Conservation (phyloP, 352 stramenopile genomes). For the Elongisporangium undulatum region DNA sequence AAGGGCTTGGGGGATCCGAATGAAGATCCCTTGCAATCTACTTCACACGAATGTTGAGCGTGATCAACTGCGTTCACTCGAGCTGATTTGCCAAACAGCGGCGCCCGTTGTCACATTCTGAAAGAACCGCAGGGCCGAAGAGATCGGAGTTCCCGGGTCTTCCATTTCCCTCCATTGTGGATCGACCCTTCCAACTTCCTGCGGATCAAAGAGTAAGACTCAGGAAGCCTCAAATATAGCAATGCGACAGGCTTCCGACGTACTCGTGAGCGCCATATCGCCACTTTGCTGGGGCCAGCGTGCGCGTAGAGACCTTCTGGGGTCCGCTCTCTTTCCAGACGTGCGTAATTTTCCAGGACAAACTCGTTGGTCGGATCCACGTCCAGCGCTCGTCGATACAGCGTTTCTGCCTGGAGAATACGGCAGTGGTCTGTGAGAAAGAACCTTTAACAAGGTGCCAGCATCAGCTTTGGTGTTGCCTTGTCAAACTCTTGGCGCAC, state of each 20-base stretch:
- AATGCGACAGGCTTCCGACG: conserved; percentile 1
- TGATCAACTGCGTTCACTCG: neutral
- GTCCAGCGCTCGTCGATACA: conserved; percentile 66
- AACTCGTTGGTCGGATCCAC: conserved; percentile 37
- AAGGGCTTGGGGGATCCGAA: conserved; percentile 3
- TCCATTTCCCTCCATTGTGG: conserved; percentile 45
- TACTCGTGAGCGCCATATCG: conserved; percentile 31
- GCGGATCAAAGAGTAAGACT: neutral
- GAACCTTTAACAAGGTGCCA: neutral
- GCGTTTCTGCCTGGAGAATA: conserved; percentile 33
- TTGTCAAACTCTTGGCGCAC: conserved; percentile 55
- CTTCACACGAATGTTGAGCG: neutral
- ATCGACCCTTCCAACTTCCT: conserved; percentile 13
- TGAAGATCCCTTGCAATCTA: neutral
- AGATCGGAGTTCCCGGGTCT: conserved; percentile 18
- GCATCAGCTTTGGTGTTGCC: conserved; percentile 8
- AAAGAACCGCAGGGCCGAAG: conserved; percentile 38
- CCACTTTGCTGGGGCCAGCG: conserved; percentile 46
- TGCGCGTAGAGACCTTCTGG: conserved; percentile 42
- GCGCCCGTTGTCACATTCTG: conserved; percentile 25
- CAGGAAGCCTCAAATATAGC: neutral
- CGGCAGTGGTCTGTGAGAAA: neutral
- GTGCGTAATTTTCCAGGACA: conserved; percentile 56
- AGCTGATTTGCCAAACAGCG: neutral
- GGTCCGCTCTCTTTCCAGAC: conserved; percentile 44